These are phyloP conservation scores for Arxiozyma bovina DNA, from an alignment of 1,139 yeast species.

Conservation along the genomic window DNA sequence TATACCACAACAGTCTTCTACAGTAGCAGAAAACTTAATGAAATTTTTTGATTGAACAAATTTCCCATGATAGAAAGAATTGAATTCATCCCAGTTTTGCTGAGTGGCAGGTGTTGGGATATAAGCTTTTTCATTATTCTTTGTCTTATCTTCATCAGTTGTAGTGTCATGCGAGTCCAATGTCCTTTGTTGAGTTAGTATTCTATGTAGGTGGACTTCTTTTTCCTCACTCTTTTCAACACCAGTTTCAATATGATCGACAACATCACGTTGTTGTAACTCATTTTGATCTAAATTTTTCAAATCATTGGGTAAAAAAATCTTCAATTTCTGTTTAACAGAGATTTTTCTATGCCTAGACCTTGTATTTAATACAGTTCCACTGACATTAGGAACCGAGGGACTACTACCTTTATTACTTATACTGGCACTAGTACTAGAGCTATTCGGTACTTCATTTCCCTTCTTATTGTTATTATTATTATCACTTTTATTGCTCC, in stretches of 20 bases:
- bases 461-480: background rate
- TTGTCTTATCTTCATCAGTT: constrained; percentile 19
- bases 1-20: constrained; percentile 85
- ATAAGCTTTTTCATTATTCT: constrained; percentile 49
- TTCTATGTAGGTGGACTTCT: constrained; percentile 91
- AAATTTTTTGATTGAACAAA: constrained; percentile 71
- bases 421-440: background rate
- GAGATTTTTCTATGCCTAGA: constrained; percentile 88
- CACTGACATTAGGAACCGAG: constrained; percentile 2
- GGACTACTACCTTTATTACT: constrained; percentile 1
- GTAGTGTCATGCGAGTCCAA: constrained; percentile 7
- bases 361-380: constrained; percentile 35
- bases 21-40: constrained; percentile 86
- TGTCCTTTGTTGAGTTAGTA: constrained; percentile 29
- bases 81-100: constrained; percentile 67
- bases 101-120: constrained; percentile 98
- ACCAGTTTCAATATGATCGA: constrained; percentile 82
- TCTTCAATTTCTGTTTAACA: constrained; percentile 79
- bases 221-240: constrained; percentile 97
- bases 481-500: background rate
- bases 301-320: constrained; percentile 67
- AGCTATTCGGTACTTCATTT: background rate
- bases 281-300: constrained; percentile 71
- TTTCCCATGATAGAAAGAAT: constrained; percentile 56
- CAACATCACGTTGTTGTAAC: constrained; percentile 67